A percentile compares a stretch with the other conserved stretches of the same genome.
Evolutionary conservation across 768 basidiomycete species (phyloP).

Genomic region (Multifurca ochricompacta): DNA sequence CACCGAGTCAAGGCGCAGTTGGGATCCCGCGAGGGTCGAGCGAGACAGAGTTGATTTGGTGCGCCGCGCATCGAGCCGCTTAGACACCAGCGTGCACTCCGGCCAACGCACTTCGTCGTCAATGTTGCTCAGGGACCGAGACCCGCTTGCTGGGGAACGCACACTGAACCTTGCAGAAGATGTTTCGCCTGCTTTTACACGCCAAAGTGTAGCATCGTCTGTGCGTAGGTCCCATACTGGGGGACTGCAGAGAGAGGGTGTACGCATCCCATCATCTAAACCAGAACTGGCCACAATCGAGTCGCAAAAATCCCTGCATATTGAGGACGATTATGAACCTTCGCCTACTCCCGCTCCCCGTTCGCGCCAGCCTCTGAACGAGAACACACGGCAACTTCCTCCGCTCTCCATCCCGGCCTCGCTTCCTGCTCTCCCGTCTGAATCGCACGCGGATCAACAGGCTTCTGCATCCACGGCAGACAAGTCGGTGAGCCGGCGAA

Average conservation of each 20-base stretch:
- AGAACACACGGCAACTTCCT: constrained; percentile 34
- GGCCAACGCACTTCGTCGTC: constrained; percentile 22
- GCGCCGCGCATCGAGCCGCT: constrained; percentile 25
- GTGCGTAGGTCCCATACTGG: constrained; percentile 51
- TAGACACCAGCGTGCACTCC: constrained; percentile 17
- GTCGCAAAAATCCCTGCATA: constrained; percentile 27
- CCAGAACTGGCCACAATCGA: constrained; percentile 20
- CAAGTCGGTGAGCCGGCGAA: constrained; percentile 30
- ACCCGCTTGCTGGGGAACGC: neutral
- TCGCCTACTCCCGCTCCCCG: constrained; percentile 40
- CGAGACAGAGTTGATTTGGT: constrained; percentile 23
- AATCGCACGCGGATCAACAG: constrained; percentile 32
- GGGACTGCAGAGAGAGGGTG: constrained; percentile 45
- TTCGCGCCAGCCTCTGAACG: constrained; percentile 28
- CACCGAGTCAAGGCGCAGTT: constrained; percentile 39
- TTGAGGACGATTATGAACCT: constrained; percentile 32
- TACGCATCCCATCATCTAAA: constrained; percentile 22
- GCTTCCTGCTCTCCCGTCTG: constrained; percentile 52
- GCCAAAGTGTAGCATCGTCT: constrained; percentile 21
- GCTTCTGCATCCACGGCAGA: constrained; percentile 22
- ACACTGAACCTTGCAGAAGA: constrained; percentile 1
- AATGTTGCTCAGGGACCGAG: constrained; percentile 28
- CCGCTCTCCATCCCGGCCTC: constrained; percentile 51
- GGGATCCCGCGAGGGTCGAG: constrained; percentile 31
- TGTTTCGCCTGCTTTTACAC: constrained; percentile 4